A percentile compares a stretch with the other conserved stretches of the same genome.
phyloP scores from a whole-genome alignment of 805 yeast species.

The Kregervanrija fluxuum region DNA sequence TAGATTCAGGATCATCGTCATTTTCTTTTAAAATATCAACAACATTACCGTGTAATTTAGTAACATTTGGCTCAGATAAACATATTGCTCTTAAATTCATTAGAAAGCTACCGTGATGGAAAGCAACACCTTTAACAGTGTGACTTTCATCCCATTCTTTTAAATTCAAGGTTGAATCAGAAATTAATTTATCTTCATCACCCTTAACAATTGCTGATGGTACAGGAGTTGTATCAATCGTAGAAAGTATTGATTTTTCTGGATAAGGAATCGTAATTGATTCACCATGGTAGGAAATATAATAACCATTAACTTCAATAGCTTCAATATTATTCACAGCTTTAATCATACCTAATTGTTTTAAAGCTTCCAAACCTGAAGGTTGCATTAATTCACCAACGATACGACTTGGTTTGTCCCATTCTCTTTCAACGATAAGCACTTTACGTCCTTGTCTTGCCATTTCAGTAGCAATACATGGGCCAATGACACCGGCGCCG shows the following conservation, averaged over 20 bases:
- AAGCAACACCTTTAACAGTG: constrained; percentile 68
- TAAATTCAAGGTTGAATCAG: constrained; percentile 43
- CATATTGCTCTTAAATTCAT: constrained; percentile 70
- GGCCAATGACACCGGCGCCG: constrained; percentile 99
- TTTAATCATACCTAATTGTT: constrained; percentile 74
- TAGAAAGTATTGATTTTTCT: constrained; percentile 42
- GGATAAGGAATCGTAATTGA: constrained; percentile 66
- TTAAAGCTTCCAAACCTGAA: constrained; percentile 82
- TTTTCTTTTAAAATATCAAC: constrained; percentile 48
- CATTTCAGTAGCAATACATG: constrained; percentile 81
- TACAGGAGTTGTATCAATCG: constrained; percentile 37
- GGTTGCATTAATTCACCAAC: constrained; percentile 98
- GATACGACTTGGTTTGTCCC: constrained; percentile 89
- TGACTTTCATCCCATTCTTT: constrained; percentile 53
- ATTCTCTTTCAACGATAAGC: constrained; percentile 74
- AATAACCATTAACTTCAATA: constrained; percentile 69
- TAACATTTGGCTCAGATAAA: constrained; percentile 61
- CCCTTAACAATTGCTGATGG: constrained; percentile 49
- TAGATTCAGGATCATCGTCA: constrained; percentile 21
- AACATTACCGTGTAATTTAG: constrained; percentile 80
- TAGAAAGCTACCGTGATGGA: constrained; percentile 89
- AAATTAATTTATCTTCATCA: constrained; percentile 44
- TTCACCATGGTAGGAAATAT: constrained; percentile 59
- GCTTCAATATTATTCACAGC: constrained; percentile 75
- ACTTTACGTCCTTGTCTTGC: constrained; percentile 89